A percentile compares a stretch with the other conserved stretches of the same genome.
Conservation (phyloP, 805 yeast species). For the Millerozyma miso region DNA sequence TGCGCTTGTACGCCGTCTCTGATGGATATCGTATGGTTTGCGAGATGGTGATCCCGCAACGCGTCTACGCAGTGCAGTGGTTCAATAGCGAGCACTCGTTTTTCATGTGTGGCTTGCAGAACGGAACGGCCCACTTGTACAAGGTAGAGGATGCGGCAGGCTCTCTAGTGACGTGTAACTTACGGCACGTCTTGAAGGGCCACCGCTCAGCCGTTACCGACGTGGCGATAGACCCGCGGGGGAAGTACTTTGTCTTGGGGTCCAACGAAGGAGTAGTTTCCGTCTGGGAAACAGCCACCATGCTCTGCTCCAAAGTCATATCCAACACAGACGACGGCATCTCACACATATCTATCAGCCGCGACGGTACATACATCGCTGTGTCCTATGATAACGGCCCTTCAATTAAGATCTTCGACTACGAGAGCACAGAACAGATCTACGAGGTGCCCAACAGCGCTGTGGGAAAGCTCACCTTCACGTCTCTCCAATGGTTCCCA, state of each 20-base stretch:
- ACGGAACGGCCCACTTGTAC: constrained; percentile 39
- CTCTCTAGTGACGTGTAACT: not conserved
- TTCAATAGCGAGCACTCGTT: constrained; percentile 35
- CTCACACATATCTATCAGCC: constrained; percentile 32
- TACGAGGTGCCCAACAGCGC: constrained; percentile 27
- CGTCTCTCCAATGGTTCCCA: constrained; percentile 32
- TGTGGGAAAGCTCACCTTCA: constrained; percentile 24
- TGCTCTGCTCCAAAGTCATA: constrained; percentile 34
- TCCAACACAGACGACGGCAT: constrained; percentile 43
- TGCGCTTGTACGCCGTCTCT: constrained; percentile 31
- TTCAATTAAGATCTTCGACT: constrained; percentile 38
- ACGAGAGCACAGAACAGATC: constrained; percentile 22
- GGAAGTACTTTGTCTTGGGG: constrained; percentile 48
- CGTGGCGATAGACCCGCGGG: constrained; percentile 49
- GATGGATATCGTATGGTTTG: constrained; percentile 25
- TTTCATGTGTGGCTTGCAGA: constrained; percentile 39
- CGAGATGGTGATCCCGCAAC: constrained; percentile 18
- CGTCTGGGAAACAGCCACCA: constrained; percentile 42
- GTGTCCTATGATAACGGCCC: constrained; percentile 41
- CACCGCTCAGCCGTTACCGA: constrained; percentile 51
- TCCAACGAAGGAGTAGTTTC: constrained; percentile 55
- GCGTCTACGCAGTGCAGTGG: constrained; percentile 43
- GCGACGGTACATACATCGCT: constrained; percentile 45
- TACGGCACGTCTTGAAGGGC: constrained; percentile 23
- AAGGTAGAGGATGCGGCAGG: constrained; percentile 6